Percentiles rank a stretch among this genome's conserved stretches.
These are phyloP conservation scores for Verticillium alfalfae DNA, from an alignment of 2,329 filamentous ascomycete genomes.

Conservation along the genomic window DNA sequence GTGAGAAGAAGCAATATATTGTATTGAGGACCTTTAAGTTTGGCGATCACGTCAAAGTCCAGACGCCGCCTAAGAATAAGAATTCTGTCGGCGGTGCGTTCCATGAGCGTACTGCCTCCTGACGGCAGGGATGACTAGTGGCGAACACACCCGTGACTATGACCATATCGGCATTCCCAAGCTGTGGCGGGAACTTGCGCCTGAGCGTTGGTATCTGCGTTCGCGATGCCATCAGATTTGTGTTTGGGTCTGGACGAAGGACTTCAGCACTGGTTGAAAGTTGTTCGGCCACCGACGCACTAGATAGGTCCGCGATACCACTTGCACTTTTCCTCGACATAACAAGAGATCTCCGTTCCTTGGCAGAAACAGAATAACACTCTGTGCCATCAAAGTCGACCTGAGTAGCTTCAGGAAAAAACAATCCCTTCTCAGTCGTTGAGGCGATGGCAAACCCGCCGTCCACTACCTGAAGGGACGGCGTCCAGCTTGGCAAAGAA, in stretches of 20 bases:
- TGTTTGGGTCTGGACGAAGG: conserved; percentile 12
- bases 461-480: conserved; percentile 7
- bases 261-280: neutral
- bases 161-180: neutral
- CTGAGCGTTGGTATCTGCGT: conserved; percentile 5
- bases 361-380: neutral
- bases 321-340: conserved; percentile 5
- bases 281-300: neutral
- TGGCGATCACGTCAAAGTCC: neutral
- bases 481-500: neutral
- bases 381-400: neutral
- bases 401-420: neutral
- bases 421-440: neutral
- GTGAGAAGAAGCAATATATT: neutral
- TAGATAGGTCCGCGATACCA: conserved; percentile 3
- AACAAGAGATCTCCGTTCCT: neutral
- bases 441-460: conserved; percentile 11
- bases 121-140: neutral
- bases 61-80: neutral
- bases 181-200: neutral
- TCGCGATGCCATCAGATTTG: conserved; percentile 9
- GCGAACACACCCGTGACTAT: neutral
- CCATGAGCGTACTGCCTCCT: neutral
- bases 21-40: neutral
- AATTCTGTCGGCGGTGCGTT: neutral